Evolutionary conservation across 805 yeast genomes (phyloP), one percentile per base, ranked within the genome.

Genomic region (Komagataella ulmi): DNA sequence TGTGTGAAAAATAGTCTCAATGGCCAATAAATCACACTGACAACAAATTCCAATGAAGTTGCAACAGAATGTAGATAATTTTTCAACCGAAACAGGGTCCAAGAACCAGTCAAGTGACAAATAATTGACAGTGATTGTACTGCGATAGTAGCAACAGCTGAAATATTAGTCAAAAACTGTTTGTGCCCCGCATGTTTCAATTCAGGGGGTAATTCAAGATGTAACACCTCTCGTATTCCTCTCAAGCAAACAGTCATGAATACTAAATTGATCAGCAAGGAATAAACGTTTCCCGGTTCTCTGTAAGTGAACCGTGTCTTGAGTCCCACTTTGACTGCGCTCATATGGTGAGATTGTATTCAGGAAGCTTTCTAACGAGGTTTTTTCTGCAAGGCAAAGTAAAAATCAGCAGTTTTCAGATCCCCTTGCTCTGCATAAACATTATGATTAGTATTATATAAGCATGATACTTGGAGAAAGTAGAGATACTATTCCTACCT

Each of bases 141-240:
- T 47, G 73, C 52, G 7, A 79, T 56, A 2, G 85, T 74, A 17
- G 74, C 59, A 1, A 65, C 59, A 36, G 83, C 70, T 7, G 84
- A 75, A n/a, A 83, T 58, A 60, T 83, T 84, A 3, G 93, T 85
- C 50, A 85, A 68, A 61, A 85, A 85, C 60, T 85, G 91, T 65
- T 74, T 75, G 53, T 78, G 85, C 1, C 91, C 91, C 1, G 81
- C 91, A 19, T 66, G 63, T 1, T 59, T 67, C 24, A 84, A 63
- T 44, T 65, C 68, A 1, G 65, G 67, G 0, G 89, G 88, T 23
- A 85, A 64, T 12, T 59, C 61, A 6, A 65, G 44, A 45, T 30
- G 36, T 46, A 55, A 24, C n/a, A 50, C 43, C n/a, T 7, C 36
- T 10, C 12, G 14, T 45, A 52, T 8, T 17, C 52, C 55, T 12